phyloP scores from a whole-genome alignment of 139 green algal species.

The Tetradesmus lagerheimii region DNA sequence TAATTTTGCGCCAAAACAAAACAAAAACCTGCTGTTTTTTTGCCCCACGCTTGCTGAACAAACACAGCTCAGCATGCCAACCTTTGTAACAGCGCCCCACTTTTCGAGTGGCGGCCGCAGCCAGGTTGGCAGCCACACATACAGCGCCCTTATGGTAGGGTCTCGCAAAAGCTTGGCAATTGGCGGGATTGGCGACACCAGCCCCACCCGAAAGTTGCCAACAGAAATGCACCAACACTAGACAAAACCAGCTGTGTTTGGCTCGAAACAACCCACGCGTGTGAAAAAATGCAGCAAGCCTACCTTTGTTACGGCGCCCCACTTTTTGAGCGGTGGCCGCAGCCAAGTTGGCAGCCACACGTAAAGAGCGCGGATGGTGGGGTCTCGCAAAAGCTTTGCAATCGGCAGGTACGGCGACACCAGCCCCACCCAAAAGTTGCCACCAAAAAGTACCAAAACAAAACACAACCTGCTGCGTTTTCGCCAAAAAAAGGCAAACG shows the following conservation, averaged over 20 bases:
- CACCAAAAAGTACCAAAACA: conserved; percentile 48
- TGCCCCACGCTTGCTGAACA: too few species aligned
- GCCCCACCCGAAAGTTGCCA: conserved; percentile 66
- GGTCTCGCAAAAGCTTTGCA: too few species aligned
- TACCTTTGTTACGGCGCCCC: conserved; percentile 55
- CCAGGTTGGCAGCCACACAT: conserved; percentile 52
- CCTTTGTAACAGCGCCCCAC: conserved; percentile 59
- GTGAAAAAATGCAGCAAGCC: too few species aligned
- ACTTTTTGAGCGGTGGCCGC: conserved; percentile 30
- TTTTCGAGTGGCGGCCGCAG: conserved; percentile 37
- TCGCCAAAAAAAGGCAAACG: too few species aligned
- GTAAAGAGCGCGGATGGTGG: neutral
- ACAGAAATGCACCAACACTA: too few species aligned
- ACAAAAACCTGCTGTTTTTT: conserved; percentile 66
- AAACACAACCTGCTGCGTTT: conserved; percentile 66
- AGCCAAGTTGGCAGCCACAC: conserved; percentile 49
- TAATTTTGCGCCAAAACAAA: too few species aligned
- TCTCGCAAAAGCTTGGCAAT: conserved; percentile 46
- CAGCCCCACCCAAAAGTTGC: conserved; percentile 64
- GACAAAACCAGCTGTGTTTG: too few species aligned
- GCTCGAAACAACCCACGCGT: too few species aligned
- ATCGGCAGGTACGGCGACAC: too few species aligned
- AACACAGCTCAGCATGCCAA: neutral
- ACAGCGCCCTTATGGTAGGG: conserved; percentile 36
- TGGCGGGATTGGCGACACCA: conserved; percentile 49